phyloP scores from a whole-genome alignment of 176 grass and related monocot species.

The Olyra latifolia region DNA sequence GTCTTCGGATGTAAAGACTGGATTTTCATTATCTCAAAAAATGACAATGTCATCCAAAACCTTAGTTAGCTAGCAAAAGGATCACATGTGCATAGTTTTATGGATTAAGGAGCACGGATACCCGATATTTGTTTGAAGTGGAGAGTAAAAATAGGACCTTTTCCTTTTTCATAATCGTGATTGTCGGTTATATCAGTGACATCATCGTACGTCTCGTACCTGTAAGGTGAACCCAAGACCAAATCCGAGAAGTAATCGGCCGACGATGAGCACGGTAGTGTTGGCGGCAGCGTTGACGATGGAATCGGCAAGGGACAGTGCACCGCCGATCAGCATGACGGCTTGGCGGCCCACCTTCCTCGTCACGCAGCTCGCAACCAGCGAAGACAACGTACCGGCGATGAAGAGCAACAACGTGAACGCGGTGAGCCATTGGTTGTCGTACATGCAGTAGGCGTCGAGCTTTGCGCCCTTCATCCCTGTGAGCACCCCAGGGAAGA shows the following conservation, averaged over 20 bases:
- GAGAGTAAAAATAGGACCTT: no score
- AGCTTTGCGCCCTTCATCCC: slow-evolving; percentile 10
- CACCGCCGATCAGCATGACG: slow-evolving; percentile 52
- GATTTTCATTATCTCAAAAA: no score
- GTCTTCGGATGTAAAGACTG: no score
- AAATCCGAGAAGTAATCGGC: slow-evolving; percentile 56
- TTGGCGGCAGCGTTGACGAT: slow-evolving; percentile 48
- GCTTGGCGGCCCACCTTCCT: slow-evolving; percentile 34
- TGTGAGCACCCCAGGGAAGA: slow-evolving; percentile 49
- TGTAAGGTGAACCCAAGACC: slow-evolving; percentile 64
- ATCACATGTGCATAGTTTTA: no score
- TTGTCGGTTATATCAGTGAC: no score
- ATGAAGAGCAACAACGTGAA: slow-evolving; percentile 64
- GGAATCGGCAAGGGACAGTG: slow-evolving; percentile 37
- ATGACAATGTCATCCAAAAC: no score
- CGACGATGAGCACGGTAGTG: slow-evolving; percentile 61
- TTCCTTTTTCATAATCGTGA: no score
- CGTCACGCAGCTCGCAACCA: slow-evolving; percentile 43
- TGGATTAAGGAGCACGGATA: no score
- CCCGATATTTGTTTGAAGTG: no score
- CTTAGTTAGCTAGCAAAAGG: no score
- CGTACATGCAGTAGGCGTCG: slow-evolving; percentile 53
- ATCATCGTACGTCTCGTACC: no score
- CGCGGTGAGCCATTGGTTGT: slow-evolving; percentile 47
- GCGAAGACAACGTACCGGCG: slow-evolving; percentile 35